These are phyloP conservation scores for Citrus cavaleriei DNA, from an alignment of 345 rosid genomes.

Conservation along the genomic window DNA sequence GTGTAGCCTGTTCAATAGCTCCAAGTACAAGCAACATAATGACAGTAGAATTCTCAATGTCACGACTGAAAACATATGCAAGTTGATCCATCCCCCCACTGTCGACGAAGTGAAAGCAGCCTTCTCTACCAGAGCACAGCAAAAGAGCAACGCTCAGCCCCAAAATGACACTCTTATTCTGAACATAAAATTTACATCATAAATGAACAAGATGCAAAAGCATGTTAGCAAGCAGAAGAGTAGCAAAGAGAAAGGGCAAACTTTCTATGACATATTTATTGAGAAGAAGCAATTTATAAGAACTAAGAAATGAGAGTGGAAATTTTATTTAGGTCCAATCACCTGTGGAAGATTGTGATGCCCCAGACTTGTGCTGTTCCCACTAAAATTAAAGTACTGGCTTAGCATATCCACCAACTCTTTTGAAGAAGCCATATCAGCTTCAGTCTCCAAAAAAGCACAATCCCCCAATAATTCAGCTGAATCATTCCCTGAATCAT, in stretches of 20 bases:
- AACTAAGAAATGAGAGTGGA: not conserved
- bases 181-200: constrained; percentile 33
- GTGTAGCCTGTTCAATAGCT: constrained; percentile 88
- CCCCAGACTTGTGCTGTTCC: constrained; percentile 33
- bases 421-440: constrained; percentile 53
- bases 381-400: constrained; percentile 42
- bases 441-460: constrained; percentile 52
- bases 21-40: constrained; percentile 59
- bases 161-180: constrained; percentile 66
- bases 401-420: constrained; percentile 60
- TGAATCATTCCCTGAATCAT: constrained; percentile 38
- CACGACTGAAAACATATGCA: constrained; percentile 45
- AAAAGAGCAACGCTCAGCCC: constrained; percentile 70
- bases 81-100: constrained; percentile 81
- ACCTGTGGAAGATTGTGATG: constrained; percentile 64
- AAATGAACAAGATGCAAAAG: not conserved
- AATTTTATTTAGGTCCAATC: constrained; percentile 3
- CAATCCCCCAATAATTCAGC: constrained; percentile 33
- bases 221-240: not conserved
- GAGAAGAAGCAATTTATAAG: not conserved
- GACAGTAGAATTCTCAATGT: constrained; percentile 50
- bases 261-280: not conserved
- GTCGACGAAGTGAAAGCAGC: constrained; percentile 90
- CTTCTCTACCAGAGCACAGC: constrained; percentile 81
- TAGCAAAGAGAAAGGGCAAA: not conserved